Evolutionary conservation across 208 protist genomes (phyloP).

Genomic region (Novymonas esmeraldas): DNA sequence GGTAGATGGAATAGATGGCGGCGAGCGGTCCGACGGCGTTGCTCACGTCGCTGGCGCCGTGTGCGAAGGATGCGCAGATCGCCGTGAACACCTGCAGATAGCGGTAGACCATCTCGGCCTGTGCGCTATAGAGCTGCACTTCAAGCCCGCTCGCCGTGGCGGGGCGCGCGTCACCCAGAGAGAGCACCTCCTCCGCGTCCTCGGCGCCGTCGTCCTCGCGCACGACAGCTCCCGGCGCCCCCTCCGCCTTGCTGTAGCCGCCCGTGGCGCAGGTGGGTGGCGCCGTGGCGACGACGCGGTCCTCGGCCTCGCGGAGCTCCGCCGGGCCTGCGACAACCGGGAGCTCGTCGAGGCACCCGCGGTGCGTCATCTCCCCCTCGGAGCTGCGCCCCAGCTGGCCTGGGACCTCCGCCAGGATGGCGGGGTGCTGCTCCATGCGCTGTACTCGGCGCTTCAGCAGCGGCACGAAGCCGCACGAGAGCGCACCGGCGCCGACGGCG

Average conservation of each 20-base stretch:
- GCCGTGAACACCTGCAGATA: conserved; percentile 87
- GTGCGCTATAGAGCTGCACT: conserved; percentile 56
- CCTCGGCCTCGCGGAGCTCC: background rate
- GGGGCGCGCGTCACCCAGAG: background rate
- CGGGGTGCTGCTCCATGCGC: conserved; percentile 30
- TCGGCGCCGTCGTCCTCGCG: conserved; percentile 25
- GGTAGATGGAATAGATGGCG: conserved; percentile 75
- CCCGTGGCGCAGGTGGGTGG: too few relatives aligned
- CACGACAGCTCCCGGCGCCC: conserved; percentile 34
- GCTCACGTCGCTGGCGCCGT: conserved; percentile 88
- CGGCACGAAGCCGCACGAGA: conserved; percentile 59
- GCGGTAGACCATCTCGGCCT: conserved; percentile 74
- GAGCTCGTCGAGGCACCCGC: conserved; percentile 8
- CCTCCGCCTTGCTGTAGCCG: conserved; percentile 13
- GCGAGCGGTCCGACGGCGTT: conserved; percentile 83
- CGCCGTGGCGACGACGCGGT: background rate
- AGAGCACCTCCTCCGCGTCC: conserved; percentile 15
- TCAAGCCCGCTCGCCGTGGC: conserved; percentile 38
- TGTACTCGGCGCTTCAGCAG: conserved; percentile 53
- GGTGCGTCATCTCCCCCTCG: conserved; percentile 24
- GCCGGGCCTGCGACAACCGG: background rate
- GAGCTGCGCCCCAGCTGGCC: conserved; percentile 4
- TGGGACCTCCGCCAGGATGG: conserved; percentile 29
- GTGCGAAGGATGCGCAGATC: conserved; percentile 81
- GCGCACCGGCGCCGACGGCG: conserved; percentile 40